Base-by-base conservation (phyloP, 352 stramenopile genomes). In the Pythium pyrilobum region DNA sequence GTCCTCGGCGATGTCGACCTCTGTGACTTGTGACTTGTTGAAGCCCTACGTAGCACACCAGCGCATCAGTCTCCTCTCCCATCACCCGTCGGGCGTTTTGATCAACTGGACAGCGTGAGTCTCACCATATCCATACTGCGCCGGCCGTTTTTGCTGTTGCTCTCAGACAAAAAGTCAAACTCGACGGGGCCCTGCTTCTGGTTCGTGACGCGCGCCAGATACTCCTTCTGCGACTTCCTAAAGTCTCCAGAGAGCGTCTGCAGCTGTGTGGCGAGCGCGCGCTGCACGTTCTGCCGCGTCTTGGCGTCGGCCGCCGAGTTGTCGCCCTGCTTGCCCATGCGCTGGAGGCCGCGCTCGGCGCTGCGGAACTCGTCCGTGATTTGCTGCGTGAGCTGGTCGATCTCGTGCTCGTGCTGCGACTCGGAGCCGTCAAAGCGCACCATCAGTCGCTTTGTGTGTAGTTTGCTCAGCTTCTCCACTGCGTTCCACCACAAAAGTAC, bases 181-280 rank as follows among this genome's bases (percentile, higher is more conserved):
- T 97, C 90, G 42, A 83, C 89, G 5, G 87, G 83, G n/a, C 91
- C 96, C 56, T 92, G 85, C 69, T 99, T 99, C 73, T 99, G 96
- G 28, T 93, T 86, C 64, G 98, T 97, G 7, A 99, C 87, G 55
- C 94, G 88, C 20, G 73, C 75, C 20, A 99, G 69, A 61, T 99
- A 99, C 55, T 99, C 97, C 45, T 98, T 98, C 66, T 99, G 97
- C 28, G 88, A 96, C 68, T 97, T 96, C 46, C 97, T 85, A 70
- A 99, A 99, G 21, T 94, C 81, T 6, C 94, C 87, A 24, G 89
- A 98, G 16, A 99, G 76, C 41, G 92, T 86, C 78, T 99, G 97
- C 5, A 99, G 79, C 63, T 98, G 92, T 48, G 96, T 98, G 10
- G 97, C 97, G 20, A 99, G 69, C 25, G 82, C 85, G 53, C 81